phyloP scores from a whole-genome alignment of 495 filamentous ascomycete genomes.

The Thozetella sp. region DNA sequence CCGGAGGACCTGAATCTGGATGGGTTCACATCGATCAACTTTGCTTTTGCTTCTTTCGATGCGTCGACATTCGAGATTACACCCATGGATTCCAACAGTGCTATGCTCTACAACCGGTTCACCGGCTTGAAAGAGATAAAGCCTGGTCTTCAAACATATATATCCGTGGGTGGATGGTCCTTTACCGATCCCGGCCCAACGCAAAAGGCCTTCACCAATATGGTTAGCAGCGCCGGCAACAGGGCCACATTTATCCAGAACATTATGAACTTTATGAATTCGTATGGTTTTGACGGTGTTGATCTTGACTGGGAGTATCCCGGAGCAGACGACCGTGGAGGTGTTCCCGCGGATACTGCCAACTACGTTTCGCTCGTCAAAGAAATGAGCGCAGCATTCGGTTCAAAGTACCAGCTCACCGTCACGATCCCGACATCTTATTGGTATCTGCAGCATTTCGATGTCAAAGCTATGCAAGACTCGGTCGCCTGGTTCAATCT shows the following conservation, averaged over 20 bases:
- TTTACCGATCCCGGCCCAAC: conserved; percentile 37
- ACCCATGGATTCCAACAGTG: neutral
- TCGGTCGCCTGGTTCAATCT: conserved; percentile 55
- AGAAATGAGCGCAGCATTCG: conserved; percentile 13
- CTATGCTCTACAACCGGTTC: conserved; percentile 20
- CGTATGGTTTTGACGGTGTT: conserved; percentile 54
- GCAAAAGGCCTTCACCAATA: conserved; percentile 7
- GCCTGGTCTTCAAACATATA: conserved; percentile 27
- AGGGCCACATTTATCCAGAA: conserved; percentile 43
- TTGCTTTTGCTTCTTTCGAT: conserved; percentile 22
- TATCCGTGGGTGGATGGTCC: conserved; percentile 45
- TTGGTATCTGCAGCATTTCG: conserved; percentile 59
- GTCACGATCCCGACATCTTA: conserved; percentile 48
- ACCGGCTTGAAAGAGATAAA: conserved; percentile 26
- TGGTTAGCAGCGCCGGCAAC: conserved; percentile 23
- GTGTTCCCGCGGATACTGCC: conserved; percentile 28
- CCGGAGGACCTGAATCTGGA: conserved; percentile 11
- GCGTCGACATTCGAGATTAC: conserved; percentile 12
- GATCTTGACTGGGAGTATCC: conserved; percentile 62
- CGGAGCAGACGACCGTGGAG: conserved; percentile 32
- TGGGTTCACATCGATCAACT: conserved; percentile 21
- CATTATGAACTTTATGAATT: conserved; percentile 38
- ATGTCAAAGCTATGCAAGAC: conserved; percentile 38
- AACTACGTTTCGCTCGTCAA: conserved; percentile 47
- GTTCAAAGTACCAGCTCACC: conserved; percentile 5